Evolutionary conservation across 73 alveolate species (phyloP).

Genomic region (Tetrahymena malaccensis): DNA sequence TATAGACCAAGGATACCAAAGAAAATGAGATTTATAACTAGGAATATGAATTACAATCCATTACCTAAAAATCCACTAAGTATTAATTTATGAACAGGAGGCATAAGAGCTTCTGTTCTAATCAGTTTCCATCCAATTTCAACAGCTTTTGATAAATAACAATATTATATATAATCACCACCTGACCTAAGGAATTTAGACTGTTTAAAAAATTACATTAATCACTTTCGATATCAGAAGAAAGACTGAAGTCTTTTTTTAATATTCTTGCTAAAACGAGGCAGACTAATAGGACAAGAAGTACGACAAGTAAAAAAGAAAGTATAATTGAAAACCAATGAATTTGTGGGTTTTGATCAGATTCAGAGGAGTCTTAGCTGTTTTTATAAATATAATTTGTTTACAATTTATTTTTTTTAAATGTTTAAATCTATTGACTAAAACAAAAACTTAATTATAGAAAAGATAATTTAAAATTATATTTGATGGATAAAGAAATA

Average conservation of each 20-base stretch:
- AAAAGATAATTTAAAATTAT: too few relatives aligned
- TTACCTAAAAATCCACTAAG: constrained; percentile 28
- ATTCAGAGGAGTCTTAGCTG: neutral
- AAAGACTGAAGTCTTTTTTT: neutral
- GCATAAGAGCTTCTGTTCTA: constrained; percentile 23
- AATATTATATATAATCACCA: neutral
- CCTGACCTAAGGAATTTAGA: neutral
- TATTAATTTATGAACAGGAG: constrained; percentile 19
- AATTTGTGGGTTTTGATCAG: neutral
- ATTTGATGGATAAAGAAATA: too few relatives aligned
- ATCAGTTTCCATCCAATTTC: constrained; percentile 31
- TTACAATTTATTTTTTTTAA: too few relatives aligned
- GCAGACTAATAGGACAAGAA: neutral
- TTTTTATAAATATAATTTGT: too few relatives aligned
- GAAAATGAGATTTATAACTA: neutral
- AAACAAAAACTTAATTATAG: too few relatives aligned
- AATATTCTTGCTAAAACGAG: neutral
- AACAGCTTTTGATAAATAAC: constrained; percentile 1
- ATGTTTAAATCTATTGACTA: too few relatives aligned
- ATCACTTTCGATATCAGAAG: neutral
- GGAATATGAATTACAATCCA: constrained; percentile 13
- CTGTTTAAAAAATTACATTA: neutral
- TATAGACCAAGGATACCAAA: constrained; percentile 15
- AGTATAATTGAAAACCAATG: neutral
- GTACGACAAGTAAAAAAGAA: neutral